These are phyloP conservation scores for Phyllosticta citrichinensis DNA, from an alignment of 2,329 filamentous ascomycete species.

Conservation along the genomic window DNA sequence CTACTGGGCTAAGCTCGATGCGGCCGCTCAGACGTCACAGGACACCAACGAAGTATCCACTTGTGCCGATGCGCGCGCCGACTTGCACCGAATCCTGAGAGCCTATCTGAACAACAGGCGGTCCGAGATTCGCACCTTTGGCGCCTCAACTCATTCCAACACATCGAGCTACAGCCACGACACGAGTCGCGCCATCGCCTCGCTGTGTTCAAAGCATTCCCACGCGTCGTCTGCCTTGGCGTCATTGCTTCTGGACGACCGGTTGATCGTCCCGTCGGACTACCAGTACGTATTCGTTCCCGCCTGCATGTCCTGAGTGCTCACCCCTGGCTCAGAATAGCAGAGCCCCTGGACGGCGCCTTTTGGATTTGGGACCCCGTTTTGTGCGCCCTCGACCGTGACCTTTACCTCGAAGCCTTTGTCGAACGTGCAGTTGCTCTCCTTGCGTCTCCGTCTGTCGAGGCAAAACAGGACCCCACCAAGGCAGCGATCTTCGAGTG, in stretches of 20 bases:
- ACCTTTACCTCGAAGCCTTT: conserved; percentile 22
- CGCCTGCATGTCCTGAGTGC: not conserved
- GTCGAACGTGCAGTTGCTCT: conserved; percentile 28
- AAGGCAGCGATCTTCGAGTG: conserved; percentile 29
- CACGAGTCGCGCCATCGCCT: not conserved
- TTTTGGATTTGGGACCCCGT: conserved; percentile 36
- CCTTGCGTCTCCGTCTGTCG: conserved; percentile 18
- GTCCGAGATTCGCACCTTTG: not conserved
- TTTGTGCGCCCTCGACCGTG: conserved; percentile 24
- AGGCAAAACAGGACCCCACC: conserved; percentile 5
- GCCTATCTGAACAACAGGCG: not conserved
- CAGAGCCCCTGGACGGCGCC: conserved; percentile 17
- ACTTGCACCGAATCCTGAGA: conserved; percentile 2
- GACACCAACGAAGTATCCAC: not conserved
- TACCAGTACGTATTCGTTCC: not conserved
- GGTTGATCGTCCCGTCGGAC: conserved; percentile 9
- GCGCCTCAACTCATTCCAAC: not conserved
- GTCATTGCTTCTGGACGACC: conserved; percentile 6
- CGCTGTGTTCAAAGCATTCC: not conserved
- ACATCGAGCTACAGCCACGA: not conserved
- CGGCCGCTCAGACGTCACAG: conserved; percentile 9
- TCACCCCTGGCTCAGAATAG: conserved; percentile 8
- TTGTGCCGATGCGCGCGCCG: not conserved
- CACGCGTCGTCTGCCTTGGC: not conserved
- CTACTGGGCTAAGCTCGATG: conserved; percentile 59